phyloP scores from a whole-genome alignment of 176 grass and related monocot species.

The Raddia guianensis region DNA sequence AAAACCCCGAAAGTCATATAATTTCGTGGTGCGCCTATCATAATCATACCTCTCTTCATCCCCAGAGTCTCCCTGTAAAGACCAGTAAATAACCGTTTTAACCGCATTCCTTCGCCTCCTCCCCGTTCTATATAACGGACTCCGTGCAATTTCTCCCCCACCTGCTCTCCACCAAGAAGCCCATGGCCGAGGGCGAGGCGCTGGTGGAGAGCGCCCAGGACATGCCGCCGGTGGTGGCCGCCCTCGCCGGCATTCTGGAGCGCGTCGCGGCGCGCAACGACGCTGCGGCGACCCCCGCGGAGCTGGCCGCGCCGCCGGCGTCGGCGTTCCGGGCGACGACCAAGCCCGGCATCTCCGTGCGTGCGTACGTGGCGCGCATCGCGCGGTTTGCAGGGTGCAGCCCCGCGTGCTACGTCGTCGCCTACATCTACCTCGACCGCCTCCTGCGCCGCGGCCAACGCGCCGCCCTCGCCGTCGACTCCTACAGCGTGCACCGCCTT shows the following conservation, averaged over 20 bases:
- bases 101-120: not conserved
- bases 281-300: slow-evolving; percentile 18
- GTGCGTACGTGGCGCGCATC: slow-evolving; percentile 67
- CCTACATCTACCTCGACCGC: slow-evolving; percentile 83
- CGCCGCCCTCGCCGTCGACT: slow-evolving; percentile 55
- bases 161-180: slow-evolving; percentile 26
- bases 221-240: slow-evolving; percentile 58
- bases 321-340: slow-evolving; percentile 58
- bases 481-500: slow-evolving; percentile 72
- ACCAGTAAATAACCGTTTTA: not conserved
- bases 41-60: not conserved
- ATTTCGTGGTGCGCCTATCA: not conserved
- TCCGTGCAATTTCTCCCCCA: not conserved
- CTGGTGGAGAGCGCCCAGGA: slow-evolving; percentile 49
- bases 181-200: slow-evolving; percentile 47
- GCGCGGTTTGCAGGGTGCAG: slow-evolving; percentile 66
- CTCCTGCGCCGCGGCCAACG: slow-evolving; percentile 46
- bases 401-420: slow-evolving; percentile 68
- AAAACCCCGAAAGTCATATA: not conserved
- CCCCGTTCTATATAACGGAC: slow-evolving; percentile 24
- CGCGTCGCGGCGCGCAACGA: slow-evolving; percentile 66
- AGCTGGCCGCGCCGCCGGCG: slow-evolving; percentile 17
- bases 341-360: slow-evolving; percentile 64
- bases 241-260: slow-evolving; percentile 66
- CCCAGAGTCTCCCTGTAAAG: not conserved